Evolutionary conservation across 2,329 filamentous ascomycete species (phyloP).

Genomic region (Apiospora marii): DNA sequence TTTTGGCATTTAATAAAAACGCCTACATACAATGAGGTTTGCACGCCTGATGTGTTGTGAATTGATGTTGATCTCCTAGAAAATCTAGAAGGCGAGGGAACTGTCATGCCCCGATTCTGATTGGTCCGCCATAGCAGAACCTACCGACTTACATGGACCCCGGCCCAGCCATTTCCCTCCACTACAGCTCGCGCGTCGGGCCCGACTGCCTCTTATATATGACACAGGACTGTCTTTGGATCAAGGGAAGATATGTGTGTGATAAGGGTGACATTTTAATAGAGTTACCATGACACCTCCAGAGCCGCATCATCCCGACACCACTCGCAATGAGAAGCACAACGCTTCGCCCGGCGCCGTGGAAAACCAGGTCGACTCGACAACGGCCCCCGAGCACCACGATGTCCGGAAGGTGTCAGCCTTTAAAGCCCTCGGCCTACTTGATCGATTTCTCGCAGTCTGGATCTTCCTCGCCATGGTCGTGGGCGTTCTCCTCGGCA

Average conservation of each 20-base stretch:
- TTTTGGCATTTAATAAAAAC: background rate
- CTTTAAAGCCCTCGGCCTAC: conserved; percentile 63
- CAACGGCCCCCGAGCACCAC: background rate
- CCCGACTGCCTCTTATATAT: background rate
- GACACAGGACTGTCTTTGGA: background rate
- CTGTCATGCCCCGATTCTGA: conserved; percentile 17
- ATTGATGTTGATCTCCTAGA: background rate
- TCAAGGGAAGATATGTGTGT: background rate
- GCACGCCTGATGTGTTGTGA: background rate
- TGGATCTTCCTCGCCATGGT: conserved; percentile 85
- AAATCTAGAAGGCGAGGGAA: background rate
- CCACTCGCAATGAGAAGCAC: background rate
- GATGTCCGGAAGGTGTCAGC: conserved; percentile 44
- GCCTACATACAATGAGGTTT: too few relatives aligned
- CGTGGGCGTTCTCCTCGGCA: conserved; percentile 77
- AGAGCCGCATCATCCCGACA: background rate
- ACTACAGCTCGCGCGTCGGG: background rate
- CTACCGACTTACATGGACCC: conserved; percentile 3
- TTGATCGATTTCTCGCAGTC: conserved; percentile 70
- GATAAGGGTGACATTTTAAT: background rate
- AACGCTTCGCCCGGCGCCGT: conserved; percentile 1
- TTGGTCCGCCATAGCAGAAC: background rate
- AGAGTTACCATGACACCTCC: background rate
- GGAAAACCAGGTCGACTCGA: conserved; percentile 1
- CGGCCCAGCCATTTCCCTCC: background rate